These are phyloP conservation scores for Ilyonectria mors-panacis DNA, from an alignment of 2,329 filamentous ascomycete genomes.

Conservation along the genomic window DNA sequence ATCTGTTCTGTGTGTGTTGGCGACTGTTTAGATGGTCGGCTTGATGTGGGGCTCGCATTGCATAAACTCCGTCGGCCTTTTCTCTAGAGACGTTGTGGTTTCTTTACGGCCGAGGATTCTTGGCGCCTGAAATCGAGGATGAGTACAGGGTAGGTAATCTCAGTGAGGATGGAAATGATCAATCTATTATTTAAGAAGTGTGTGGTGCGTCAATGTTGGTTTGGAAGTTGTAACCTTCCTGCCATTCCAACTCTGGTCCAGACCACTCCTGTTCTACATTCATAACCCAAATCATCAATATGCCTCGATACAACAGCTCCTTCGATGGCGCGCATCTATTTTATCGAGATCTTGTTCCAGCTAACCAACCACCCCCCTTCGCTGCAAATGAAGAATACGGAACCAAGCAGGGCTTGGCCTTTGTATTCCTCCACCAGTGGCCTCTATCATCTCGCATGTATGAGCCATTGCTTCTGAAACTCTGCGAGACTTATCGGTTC, in stretches of 20 bases:
- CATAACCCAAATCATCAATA: neutral
- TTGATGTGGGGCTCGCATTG: neutral
- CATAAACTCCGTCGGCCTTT: neutral
- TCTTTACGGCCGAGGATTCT: neutral
- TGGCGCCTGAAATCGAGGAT: too few relatives aligned
- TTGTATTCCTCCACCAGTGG: neutral
- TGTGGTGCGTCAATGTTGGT: too few relatives aligned
- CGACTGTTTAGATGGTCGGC: neutral
- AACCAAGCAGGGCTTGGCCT: neutral
- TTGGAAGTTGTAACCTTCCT: too few relatives aligned
- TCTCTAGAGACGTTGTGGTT: neutral
- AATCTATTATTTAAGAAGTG: neutral
- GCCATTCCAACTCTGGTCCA: neutral
- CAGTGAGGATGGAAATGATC: neutral
- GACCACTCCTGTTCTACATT: neutral
- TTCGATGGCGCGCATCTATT: constrained; percentile 8
- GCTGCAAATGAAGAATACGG: neutral
- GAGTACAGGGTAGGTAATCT: too few relatives aligned
- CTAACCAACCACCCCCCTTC: neutral
- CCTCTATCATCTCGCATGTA: neutral
- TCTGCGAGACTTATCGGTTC: too few relatives aligned
- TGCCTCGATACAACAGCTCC: neutral
- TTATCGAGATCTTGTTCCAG: neutral
- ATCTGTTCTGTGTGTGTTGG: neutral
- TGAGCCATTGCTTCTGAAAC: neutral